Evolutionary conservation across 225 moss, liverwort and hornwort species (phyloP).

Genomic region (Physcomitrellopsis africana): DNA sequence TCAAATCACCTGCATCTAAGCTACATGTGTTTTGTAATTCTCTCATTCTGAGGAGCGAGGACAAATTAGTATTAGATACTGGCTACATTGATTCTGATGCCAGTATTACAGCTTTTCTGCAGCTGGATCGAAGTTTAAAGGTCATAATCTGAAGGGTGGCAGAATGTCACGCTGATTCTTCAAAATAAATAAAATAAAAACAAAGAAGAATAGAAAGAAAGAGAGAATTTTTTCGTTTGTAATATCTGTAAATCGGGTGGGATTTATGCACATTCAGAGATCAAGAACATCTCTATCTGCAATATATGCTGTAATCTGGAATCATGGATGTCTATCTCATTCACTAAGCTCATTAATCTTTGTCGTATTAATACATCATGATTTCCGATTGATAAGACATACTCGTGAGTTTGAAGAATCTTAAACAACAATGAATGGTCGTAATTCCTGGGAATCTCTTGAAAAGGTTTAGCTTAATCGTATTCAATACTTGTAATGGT

Average conservation of each 20-base stretch:
- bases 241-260: not conserved
- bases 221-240: no score
- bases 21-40: not conserved
- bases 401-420: no score
- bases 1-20: conserved; percentile 3
- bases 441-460: no score
- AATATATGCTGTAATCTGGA: not conserved
- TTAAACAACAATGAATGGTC: no score
- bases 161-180: not conserved
- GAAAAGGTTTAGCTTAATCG: not conserved
- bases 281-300: not conserved
- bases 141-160: not conserved
- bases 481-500: conserved; percentile 16
- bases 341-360: not conserved
- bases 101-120: conserved; percentile 15
- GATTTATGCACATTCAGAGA: conserved; percentile 8
- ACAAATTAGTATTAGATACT: conserved; percentile 14
- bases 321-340: conserved; percentile 2
- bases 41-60: conserved; percentile 7
- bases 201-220: no score
- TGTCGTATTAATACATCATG: not conserved
- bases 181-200: no score
- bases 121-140: not conserved
- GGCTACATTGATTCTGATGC: conserved; percentile 19
- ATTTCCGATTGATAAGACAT: not conserved